Base-by-base conservation (phyloP, 2,329 filamentous ascomycete genomes). In the Cladophialophora bantiana region DNA sequence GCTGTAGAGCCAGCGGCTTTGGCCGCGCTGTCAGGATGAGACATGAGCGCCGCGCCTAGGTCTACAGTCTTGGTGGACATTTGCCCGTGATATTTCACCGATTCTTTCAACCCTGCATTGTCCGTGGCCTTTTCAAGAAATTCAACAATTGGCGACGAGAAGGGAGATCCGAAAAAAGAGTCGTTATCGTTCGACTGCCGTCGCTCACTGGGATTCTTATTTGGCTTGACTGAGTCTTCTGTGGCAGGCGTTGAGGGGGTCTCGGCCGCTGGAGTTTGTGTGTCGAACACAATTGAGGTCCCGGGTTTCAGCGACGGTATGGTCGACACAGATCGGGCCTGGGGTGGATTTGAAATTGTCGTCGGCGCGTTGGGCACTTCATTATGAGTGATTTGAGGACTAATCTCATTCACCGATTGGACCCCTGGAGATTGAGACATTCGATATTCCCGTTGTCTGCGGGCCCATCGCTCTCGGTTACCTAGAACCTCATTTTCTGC, bases 401-500 rank as follows among this genome's bases (percentile, higher is more conserved):
- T 59, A 18, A 62, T 34, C 20, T 66, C 66, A 40, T 52, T 63
- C 18, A 40, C 34, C 40, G 60, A 56, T 31, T 68, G 66, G 45
- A 35, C 59, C 54, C 40, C 55, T 12, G 68, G 60, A 32, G 68
- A 70, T 38, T 53, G 58, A 4, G 63, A 62, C 38, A 62, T 57
- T 59, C 35, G 50, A 57, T 70, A 64, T 56, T 68, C 68, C 26
- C 40, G 59, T 52, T 70, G 69, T 55, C 53, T 58, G 50, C 67
- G 67, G 4, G 57, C 52, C 69, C 69, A 71, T 55, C 55, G 59
- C 55, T 65, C 60, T 42, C 65, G 59, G 34, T 62, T 55, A 13
- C 69, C 69, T n/a, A 36, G 63, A 5, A 59, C 61, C 40, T 69
- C 69, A 54, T 68, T 68, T 45, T 69, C 69, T 7, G 65, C 69